Evolutionary conservation across 2,329 filamentous ascomycete species (phyloP).

Genomic region (Lojkania enalia): DNA sequence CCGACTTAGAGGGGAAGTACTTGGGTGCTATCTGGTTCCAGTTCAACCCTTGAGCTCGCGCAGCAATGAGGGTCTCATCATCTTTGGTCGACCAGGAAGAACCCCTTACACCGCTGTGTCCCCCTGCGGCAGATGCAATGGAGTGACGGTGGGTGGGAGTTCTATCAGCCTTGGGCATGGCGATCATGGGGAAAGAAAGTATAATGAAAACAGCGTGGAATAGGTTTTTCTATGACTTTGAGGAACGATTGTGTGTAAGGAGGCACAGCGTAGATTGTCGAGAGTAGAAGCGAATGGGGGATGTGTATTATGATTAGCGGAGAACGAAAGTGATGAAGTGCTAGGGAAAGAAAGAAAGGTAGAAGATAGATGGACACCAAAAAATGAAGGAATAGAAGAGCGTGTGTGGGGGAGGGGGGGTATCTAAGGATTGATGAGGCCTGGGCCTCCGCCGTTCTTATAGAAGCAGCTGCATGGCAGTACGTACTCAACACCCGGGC

Average conservation of each 20-base stretch:
- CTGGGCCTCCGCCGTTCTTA: conserved; percentile 32
- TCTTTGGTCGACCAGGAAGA: conserved; percentile 71
- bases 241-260: neutral
- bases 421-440: conserved; percentile 28
- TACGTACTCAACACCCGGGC: conserved; percentile 31
- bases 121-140: conserved; percentile 37
- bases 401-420: conserved; percentile 26
- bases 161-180: conserved; percentile 53
- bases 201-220: neutral
- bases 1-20: conserved; percentile 74
- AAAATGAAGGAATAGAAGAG: conserved; percentile 39
- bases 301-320: conserved; percentile 37
- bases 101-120: conserved; percentile 38
- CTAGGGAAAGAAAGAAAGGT: conserved; percentile 31
- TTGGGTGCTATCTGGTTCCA: conserved; percentile 79
- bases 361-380: conserved; percentile 35
- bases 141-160: conserved; percentile 33
- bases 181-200: conserved; percentile 29
- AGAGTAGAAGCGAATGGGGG: conserved; percentile 29
- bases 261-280: conserved; percentile 1
- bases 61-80: conserved; percentile 72
- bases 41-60: conserved; percentile 75
- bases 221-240: no score
- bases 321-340: conserved; percentile 35
- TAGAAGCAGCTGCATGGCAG: conserved; percentile 32